phyloP scores from a whole-genome alignment of 2,329 filamentous ascomycete species.

The Gliomastix tumulicola region DNA sequence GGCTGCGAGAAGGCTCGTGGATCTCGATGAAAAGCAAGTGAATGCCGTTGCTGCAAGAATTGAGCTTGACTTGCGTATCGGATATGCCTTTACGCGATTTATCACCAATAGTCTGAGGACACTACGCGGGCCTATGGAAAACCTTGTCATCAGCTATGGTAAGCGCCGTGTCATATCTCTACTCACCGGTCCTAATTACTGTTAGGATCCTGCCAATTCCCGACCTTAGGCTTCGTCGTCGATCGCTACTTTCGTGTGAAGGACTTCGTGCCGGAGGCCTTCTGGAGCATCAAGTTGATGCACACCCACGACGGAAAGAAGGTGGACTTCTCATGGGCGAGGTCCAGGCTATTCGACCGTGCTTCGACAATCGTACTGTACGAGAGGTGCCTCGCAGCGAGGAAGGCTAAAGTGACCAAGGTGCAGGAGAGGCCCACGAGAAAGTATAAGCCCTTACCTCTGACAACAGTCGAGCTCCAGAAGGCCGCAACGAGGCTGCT shows the following conservation, averaged over 20 bases:
- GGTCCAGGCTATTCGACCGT: conserved; percentile 81
- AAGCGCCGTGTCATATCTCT: no score
- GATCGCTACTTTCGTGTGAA: conserved; percentile 91
- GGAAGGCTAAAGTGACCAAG: conserved; percentile 71
- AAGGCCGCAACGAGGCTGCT: conserved; percentile 89
- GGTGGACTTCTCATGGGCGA: conserved; percentile 78
- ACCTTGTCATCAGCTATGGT: conserved; percentile 76
- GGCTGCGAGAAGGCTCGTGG: conserved; percentile 69
- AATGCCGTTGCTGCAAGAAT: conserved; percentile 84
- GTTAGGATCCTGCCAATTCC: conserved; percentile 92
- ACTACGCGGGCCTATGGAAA: conserved; percentile 60
- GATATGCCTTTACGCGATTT: conserved; percentile 85
- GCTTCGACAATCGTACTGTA: conserved; percentile 75
- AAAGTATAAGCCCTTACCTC: conserved; percentile 87
- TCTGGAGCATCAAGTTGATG: conserved; percentile 86
- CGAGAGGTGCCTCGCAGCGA: conserved; percentile 74
- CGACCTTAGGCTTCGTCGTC: conserved; percentile 92
- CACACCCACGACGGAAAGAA: conserved; percentile 71
- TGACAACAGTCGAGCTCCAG: conserved; percentile 94
- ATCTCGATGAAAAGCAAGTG: conserved; percentile 79
- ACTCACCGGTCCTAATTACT: no score
- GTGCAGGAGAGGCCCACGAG: conserved; percentile 87
- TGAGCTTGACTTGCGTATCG: conserved; percentile 87
- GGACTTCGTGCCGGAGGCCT: conserved; percentile 86
- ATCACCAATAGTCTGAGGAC: conserved; percentile 71